Percentiles rank a stretch among this genome's conserved stretches.
phyloP scores from a whole-genome alignment of 495 filamentous ascomycete species.

The Pseudomonodictys pantanalensis region DNA sequence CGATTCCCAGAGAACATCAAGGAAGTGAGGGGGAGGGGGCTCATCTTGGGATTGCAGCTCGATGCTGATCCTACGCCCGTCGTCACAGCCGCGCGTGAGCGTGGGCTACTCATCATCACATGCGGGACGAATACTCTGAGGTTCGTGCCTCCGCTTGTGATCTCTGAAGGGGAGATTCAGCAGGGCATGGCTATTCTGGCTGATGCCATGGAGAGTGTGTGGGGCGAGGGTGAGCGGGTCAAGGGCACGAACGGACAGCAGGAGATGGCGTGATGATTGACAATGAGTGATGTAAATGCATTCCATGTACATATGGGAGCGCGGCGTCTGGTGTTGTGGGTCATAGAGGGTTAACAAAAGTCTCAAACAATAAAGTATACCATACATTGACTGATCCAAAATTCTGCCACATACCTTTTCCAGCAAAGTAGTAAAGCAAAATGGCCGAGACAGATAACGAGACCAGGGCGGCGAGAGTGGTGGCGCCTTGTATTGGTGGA shows the following conservation, averaged over 20 bases:
- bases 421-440: too few species aligned
- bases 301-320: not conserved
- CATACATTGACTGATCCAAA: too few species aligned
- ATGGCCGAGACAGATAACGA: too few species aligned
- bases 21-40: constrained; percentile 76
- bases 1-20: constrained; percentile 69
- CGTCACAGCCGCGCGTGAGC: constrained; percentile 79
- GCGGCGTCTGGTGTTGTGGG: not conserved
- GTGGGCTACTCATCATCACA: constrained; percentile 86
- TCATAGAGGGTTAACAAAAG: not conserved
- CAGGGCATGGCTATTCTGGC: constrained; percentile 73
- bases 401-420: too few species aligned
- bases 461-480: too few species aligned
- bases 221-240: constrained; percentile 31
- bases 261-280: constrained; percentile 37
- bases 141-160: constrained; percentile 51
- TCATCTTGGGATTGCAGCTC: constrained; percentile 85
- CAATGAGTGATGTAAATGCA: not conserved
- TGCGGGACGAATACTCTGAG: constrained; percentile 69
- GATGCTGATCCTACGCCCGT: constrained; percentile 64
- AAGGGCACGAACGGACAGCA: constrained; percentile 38
- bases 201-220: constrained; percentile 64
- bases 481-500: too few species aligned
- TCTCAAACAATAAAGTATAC: too few species aligned
- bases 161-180: constrained; percentile 72